A percentile compares a stretch with the other conserved stretches of the same genome.
phyloP scores from a whole-genome alignment of 495 filamentous ascomycete species.

The Trichoderma parareesei region DNA sequence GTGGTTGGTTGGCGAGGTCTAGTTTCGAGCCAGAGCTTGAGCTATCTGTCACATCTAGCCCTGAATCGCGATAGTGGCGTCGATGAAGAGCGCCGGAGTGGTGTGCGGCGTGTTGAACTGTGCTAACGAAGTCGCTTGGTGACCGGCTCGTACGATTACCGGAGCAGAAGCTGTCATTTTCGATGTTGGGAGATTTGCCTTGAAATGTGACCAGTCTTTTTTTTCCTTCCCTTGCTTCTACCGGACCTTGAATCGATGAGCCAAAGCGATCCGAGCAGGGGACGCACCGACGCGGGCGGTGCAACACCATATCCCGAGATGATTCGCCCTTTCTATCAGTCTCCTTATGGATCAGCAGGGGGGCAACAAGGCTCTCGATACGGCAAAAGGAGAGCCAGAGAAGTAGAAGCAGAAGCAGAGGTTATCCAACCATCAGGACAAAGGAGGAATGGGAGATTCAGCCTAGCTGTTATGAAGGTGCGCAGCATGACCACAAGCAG shows the following conservation, averaged over 20 bases:
- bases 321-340: not conserved
- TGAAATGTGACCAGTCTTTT: no score
- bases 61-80: not conserved
- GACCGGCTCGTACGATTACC: not conserved
- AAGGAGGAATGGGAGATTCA: no score
- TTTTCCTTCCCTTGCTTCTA: no score
- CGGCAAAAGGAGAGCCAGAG: not conserved
- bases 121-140: no score
- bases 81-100: no score
- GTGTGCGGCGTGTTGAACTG: no score
- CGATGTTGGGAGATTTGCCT: not conserved
- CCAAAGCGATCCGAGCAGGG: no score
- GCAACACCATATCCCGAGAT: not conserved
- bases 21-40: not conserved
- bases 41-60: not conserved
- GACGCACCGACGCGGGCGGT: not conserved
- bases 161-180: not conserved
- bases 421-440: no score
- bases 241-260: no score
- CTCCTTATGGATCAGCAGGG: not conserved
- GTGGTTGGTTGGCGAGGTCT: not conserved
- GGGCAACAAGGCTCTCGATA: not conserved
- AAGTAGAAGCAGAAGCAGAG: no score
- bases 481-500: no score
- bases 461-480: no score